Evolutionary conservation across 176 grass and related monocot genomes (phyloP).

Genomic region (Aegilops tauschii): DNA sequence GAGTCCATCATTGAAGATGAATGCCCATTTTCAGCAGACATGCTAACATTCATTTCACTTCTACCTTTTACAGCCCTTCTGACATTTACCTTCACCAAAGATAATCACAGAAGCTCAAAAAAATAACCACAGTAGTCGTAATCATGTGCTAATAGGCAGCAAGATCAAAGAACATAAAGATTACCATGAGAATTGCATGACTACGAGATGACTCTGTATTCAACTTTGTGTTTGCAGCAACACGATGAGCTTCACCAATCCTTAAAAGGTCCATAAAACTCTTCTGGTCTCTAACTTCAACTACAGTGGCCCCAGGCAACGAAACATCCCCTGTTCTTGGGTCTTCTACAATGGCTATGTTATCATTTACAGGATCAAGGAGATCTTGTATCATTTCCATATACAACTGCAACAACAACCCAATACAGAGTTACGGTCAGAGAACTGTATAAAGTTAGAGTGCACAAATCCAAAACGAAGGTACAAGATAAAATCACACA

Average conservation of each 20-base stretch:
- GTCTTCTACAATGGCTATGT: conserved; percentile 98
- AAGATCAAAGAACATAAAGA: conserved; percentile 21
- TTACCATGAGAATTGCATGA: conserved; percentile 97
- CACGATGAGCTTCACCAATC: conserved; percentile 90
- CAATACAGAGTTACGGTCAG: conserved; percentile 15
- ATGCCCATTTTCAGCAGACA: conserved; percentile 84
- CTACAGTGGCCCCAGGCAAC: conserved; percentile 77
- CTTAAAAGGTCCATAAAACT: conserved; percentile 94
- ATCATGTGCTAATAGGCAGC: not conserved
- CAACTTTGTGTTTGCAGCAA: conserved; percentile 95
- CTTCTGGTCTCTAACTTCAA: conserved; percentile 92
- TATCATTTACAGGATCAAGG: conserved; percentile 96
- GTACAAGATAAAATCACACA: not conserved
- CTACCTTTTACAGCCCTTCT: conserved; percentile 92
- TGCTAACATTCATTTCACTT: conserved; percentile 57
- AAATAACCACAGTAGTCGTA: not conserved
- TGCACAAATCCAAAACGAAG: not conserved
- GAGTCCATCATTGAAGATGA: conserved; percentile 73
- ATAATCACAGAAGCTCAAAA: not conserved
- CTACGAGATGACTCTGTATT: conserved; percentile 99
- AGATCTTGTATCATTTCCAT: conserved; percentile 99
- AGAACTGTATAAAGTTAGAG: conserved; percentile 14
- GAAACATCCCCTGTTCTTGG: conserved; percentile 96
- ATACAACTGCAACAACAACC: conserved; percentile 63
- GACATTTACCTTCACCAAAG: conserved; percentile 75